Conservation (phyloP, 2,329 filamentous ascomycete genomes). For the Coccinonectria pachysandricola region DNA sequence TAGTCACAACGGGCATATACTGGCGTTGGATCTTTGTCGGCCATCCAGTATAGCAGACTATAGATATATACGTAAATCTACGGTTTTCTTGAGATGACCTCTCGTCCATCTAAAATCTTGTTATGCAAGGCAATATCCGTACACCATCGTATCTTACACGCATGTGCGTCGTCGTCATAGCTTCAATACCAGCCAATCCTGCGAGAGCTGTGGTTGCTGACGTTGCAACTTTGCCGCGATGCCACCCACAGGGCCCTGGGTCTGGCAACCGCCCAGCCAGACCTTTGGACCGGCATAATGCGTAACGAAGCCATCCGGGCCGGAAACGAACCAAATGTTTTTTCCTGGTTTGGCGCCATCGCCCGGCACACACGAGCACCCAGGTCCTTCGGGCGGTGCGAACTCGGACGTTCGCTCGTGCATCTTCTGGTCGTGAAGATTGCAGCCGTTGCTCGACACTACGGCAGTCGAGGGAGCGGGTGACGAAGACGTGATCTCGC, state of each 20-base stretch:
- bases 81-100: conserved; percentile 9
- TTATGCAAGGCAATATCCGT: conserved; percentile 4
- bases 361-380: conserved; percentile 16
- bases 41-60: conserved; percentile 5
- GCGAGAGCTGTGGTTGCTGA: conserved; percentile 24
- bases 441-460: conserved; percentile 17
- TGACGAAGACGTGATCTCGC: no score
- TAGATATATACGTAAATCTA: conserved; percentile 8
- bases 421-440: conserved; percentile 21
- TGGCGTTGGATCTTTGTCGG: conserved; percentile 12
- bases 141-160: no score
- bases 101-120: no score
- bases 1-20: no score
- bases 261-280: conserved; percentile 62
- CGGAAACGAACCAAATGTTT: conserved; percentile 73
- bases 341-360: conserved; percentile 29
- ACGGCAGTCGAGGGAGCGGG: conserved; percentile 1
- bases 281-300: conserved; percentile 70
- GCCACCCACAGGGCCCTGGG: conserved; percentile 65
- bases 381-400: conserved; percentile 14
- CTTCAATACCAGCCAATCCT: conserved; percentile 45
- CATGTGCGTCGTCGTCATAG: conserved; percentile 23
- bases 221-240: conserved; percentile 51
- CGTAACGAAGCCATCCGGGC: conserved; percentile 80
- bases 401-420: conserved; percentile 23